These are phyloP conservation scores for Hibiscus trionum DNA, from an alignment of 345 rosid species.

Conservation along the genomic window DNA sequence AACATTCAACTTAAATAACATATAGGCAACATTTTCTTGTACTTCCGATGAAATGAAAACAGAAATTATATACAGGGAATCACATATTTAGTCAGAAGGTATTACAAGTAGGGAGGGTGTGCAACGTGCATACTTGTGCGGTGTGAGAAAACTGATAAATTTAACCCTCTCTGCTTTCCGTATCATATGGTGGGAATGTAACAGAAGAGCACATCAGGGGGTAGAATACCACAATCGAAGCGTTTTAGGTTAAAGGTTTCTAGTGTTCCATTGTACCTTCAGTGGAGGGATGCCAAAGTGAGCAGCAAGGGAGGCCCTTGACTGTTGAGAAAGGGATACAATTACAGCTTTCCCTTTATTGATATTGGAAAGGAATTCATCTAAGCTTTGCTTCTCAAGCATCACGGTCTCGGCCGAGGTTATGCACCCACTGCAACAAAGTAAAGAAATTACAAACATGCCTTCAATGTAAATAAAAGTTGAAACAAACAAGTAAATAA, in stretches of 20 bases:
- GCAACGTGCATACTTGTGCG: neutral
- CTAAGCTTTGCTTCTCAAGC: constrained; percentile 97
- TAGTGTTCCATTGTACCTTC: neutral
- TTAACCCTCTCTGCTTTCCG: neutral
- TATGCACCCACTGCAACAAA: constrained; percentile 67
- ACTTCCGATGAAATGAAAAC: neutral
- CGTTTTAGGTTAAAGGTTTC: neutral
- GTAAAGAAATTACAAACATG: neutral
- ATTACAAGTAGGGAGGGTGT: neutral
- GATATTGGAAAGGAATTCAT: constrained; percentile 69
- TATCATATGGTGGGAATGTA: neutral
- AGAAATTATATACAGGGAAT: neutral
- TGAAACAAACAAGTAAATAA: neutral
- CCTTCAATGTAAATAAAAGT: neutral
- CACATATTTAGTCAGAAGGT: neutral
- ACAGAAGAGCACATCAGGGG: neutral
- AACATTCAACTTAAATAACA: neutral
- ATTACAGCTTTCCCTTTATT: constrained; percentile 51
- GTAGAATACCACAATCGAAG: neutral
- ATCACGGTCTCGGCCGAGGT: constrained; percentile 94
- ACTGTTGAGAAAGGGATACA: constrained; percentile 76
- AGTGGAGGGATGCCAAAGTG: neutral
- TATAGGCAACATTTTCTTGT: neutral
- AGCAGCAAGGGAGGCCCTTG: constrained; percentile 77
- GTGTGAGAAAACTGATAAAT: neutral